These are phyloP conservation scores for Phyllosticta citrichinensis DNA, from an alignment of 2,329 filamentous ascomycete species.

Conservation along the genomic window DNA sequence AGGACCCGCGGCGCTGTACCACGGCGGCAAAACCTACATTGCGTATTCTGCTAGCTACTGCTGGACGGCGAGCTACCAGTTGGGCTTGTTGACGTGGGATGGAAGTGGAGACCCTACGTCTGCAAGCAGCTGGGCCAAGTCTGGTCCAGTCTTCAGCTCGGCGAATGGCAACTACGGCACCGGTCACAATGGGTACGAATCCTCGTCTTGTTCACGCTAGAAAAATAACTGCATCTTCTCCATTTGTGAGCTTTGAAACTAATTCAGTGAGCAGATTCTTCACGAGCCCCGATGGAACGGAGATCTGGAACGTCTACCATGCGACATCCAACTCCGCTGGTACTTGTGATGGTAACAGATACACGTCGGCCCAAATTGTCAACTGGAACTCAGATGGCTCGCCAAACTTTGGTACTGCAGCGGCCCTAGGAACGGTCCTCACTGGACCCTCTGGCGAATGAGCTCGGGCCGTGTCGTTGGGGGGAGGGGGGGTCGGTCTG, in stretches of 20 bases:
- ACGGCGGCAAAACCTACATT: conserved; percentile 43
- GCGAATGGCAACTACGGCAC: conserved; percentile 49
- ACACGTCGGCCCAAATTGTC: conserved; percentile 44
- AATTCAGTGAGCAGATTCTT: conserved; percentile 38
- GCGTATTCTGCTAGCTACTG: conserved; percentile 48
- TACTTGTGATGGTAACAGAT: conserved; percentile 44
- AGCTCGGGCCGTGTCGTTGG: not conserved
- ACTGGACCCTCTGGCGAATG: conserved; percentile 27
- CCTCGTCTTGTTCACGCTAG: not conserved
- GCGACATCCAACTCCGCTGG: conserved; percentile 41
- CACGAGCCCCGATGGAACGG: conserved; percentile 42
- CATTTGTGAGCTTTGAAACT: not conserved
- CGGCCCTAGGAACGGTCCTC: conserved; percentile 21
- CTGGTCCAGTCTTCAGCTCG: conserved; percentile 41
- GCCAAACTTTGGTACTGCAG: conserved; percentile 40
- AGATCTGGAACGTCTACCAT: conserved; percentile 49
- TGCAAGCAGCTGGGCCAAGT: conserved; percentile 42
- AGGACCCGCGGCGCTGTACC: conserved; percentile 44
- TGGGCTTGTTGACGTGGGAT: conserved; percentile 46
- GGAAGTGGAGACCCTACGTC: conserved; percentile 38
- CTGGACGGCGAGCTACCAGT: conserved; percentile 45
- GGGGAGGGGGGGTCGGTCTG: too few species aligned
- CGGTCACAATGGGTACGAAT: conserved; percentile 39
- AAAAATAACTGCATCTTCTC: not conserved
- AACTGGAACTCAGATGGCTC: conserved; percentile 42